Base-by-base conservation (phyloP, 257 asterid species). In the Solanum boliviense region DNA sequence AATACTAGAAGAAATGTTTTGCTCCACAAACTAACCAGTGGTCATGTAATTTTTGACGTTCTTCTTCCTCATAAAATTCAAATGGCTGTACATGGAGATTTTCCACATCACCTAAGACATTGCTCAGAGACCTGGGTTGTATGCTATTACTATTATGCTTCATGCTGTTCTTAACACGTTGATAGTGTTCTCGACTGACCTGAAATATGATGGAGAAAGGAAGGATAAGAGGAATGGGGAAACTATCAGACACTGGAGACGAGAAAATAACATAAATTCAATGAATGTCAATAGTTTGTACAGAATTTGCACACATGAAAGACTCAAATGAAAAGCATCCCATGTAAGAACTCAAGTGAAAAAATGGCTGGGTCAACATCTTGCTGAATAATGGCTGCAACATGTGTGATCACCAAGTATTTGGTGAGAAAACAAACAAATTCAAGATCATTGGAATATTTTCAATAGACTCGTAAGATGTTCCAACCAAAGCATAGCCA, bases 121-220 rank as follows among this genome's bases (percentile, higher is more conserved):
- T 94, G 91, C 92, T 94, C 72, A 97, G 92, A 87, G 95, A 93
- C 90, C 92, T 95, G 8, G 93, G 93, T 90, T 90, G 96, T 84
- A 93, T 94, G 94, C 97, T 92, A 90, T 89, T 94, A 84, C 95
- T 93, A 88, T 92, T 87, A 87, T 90, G 92, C 89, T 92, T 93
- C 98, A 94, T 94, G 88, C 97, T 93, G 91, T 92, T 95, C 94
- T 94, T 94, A 84, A 95, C 94, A 87, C 94, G 98, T 87, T 90
- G 95, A 90, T 95, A 97, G 88, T 95, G 99, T 86, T 93, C 94
- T 90, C 94, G 95, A 98, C 99, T 97, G 90, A 97, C 96, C 98
- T 96, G 94, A 67, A 89, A 88, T 81, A 81, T 81, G 85, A 81
- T 46, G 68, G 39, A 83, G 74, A 13, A 27, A n/a, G 67, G 85